Base-by-base conservation (phyloP, 83 land plant genomes). In the Picea mariana region DNA sequence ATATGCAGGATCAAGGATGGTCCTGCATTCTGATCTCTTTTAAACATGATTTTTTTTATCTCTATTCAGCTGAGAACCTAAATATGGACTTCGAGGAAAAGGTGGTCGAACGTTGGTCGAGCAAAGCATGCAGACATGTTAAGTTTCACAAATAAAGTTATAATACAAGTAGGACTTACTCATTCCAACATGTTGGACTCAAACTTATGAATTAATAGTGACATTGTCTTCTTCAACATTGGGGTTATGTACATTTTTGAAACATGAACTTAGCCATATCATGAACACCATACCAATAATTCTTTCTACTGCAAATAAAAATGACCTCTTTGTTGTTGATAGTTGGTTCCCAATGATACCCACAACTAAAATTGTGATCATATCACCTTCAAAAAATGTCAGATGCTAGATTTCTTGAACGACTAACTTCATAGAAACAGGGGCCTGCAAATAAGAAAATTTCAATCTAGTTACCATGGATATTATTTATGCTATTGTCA, bases 391-490 rank as follows among this genome's bases (percentile, higher is more conserved):
- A 31, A 86, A 79, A 2, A 78, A 80, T 21, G 86, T 83, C 58
- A 83, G 76, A 61, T 81, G 88, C 88, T 86, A 86, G 6, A 81
- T 78, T 55, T 86, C 76, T 66, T 86, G 86, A 58, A 86, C 83
- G 3, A 86, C 83, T 5, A 83, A 77, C 18, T 86, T 86, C 88
- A 86, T 86, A 24, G 88, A 83, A 59, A 75, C 66, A n/a, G 88
- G 86, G 31, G 86, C 86, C 62, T 86, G 83, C 5, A 86, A 86
- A 75, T 86, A 86, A 16, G 86, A 83, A 83, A 86, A 83, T 68
- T 86, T 86, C 17, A 86, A 80, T 13, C 86, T 83, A 34, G 83
- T 86, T n/a, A 86, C 78, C 67, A 83, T 86, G 76, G 81, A 86
- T 79, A 86, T 26, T 38, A 86, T 68, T 63, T 86, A 83, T 47